phyloP scores from a whole-genome alignment of 352 stramenopile genomes.

The Hyaloperonospora brassicae region DNA sequence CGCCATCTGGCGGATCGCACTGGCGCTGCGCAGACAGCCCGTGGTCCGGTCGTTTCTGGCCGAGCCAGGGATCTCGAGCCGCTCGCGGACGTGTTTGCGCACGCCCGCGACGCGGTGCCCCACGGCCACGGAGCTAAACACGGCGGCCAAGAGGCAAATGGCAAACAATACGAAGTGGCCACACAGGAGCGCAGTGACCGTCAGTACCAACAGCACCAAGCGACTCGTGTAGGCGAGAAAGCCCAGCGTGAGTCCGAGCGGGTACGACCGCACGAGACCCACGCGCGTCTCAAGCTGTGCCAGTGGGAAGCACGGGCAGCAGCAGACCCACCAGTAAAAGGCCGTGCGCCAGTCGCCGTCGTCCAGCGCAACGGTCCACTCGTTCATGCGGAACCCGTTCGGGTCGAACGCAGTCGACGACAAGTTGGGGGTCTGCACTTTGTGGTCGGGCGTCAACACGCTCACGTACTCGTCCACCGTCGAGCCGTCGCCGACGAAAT shows the following conservation, averaged over 20 bases:
- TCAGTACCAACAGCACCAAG: constrained; percentile 17
- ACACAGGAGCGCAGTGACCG: constrained; percentile 14
- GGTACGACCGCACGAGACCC: constrained; percentile 20
- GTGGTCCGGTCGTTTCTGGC: constrained; percentile 23
- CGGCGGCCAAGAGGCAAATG: constrained; percentile 17
- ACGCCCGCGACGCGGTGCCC: constrained; percentile 23
- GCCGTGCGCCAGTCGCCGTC: constrained; percentile 22
- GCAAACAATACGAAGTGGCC: constrained; percentile 13
- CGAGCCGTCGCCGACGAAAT: constrained; percentile 19
- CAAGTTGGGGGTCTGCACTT: constrained; percentile 7
- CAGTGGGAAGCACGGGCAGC: constrained; percentile 28
- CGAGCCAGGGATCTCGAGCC: constrained; percentile 29
- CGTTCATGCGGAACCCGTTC: constrained; percentile 30
- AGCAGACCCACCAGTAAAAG: constrained; percentile 32
- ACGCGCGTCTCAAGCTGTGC: constrained; percentile 30
- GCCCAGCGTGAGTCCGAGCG: constrained; percentile 10
- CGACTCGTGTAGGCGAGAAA: constrained; percentile 21
- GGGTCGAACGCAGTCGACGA: constrained; percentile 24
- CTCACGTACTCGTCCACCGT: constrained; percentile 32
- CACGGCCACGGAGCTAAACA: constrained; percentile 13
- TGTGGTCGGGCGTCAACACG: constrained; percentile 30
- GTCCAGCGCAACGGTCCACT: constrained; percentile 24
- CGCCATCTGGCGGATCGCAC: constrained; percentile 33
- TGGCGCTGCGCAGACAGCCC: constrained; percentile 19
- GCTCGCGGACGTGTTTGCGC: constrained; percentile 24